Evolutionary conservation across 192 early-diverging fungal species (phyloP).

Genomic region (Coemansia sp.): DNA sequence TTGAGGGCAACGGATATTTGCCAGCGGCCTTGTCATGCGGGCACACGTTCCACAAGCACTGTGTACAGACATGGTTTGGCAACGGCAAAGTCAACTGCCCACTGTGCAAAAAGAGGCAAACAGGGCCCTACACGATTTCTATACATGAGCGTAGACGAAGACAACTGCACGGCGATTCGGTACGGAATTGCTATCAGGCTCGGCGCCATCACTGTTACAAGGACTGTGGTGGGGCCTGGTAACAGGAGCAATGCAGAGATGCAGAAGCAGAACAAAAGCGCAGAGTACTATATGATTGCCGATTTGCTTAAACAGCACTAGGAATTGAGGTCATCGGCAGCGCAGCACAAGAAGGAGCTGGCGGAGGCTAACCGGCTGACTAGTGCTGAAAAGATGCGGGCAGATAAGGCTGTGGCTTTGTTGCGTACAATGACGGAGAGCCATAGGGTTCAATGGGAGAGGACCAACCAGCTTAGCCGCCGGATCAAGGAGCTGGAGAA

Average conservation of each 20-base stretch:
- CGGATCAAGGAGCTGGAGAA: background rate
- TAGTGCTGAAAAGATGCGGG: background rate
- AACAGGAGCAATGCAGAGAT: too few relatives aligned
- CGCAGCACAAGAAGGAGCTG: background rate
- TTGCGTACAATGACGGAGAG: background rate
- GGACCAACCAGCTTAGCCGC: background rate
- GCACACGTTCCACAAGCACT: conserved; percentile 18
- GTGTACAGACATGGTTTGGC: conserved; percentile 11
- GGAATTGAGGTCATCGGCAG: background rate
- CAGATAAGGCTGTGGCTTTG: background rate
- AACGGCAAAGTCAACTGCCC: background rate
- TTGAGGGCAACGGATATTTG: background rate
- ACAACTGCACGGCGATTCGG: background rate
- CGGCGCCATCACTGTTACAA: too few relatives aligned
- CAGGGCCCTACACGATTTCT: background rate
- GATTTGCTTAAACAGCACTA: background rate
- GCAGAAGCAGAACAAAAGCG: background rate
- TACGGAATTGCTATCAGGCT: too few relatives aligned
- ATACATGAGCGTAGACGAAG: conserved; percentile 6
- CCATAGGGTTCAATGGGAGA: background rate
- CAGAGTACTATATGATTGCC: background rate
- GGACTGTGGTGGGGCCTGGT: too few relatives aligned
- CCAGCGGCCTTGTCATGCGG: conserved; percentile 20
- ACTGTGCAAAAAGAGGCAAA: background rate
- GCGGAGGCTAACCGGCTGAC: background rate